Evolutionary conservation across 2,329 filamentous ascomycete genomes (phyloP), one percentile per base, ranked within the genome.

Genomic region (Rutstroemia sp.): DNA sequence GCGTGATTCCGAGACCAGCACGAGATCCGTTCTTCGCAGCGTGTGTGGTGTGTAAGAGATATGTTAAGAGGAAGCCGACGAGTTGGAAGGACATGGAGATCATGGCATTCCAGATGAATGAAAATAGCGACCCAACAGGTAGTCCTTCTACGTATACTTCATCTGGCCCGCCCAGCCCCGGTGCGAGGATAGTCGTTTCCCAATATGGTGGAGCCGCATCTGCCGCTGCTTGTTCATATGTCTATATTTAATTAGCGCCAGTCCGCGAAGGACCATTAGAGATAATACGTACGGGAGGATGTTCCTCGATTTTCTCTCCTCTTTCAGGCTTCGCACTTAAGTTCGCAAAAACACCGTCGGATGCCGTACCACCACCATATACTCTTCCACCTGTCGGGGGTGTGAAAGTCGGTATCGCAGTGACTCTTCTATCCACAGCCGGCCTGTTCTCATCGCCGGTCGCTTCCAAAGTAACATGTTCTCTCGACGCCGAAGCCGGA

Each of bases 1-100:
- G 80, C 0, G 92, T 96, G 64, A 99, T 89, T 59, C 94, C 94
- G 51, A 99, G 85, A 54, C 94, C 94, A 51, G 92, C 92, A 67
- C 90, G 88, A 47, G 92, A 96, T 50, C 94, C 94, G 70, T 99
- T 96, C 76, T 99, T 99, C 66, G 94, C 94, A 4, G 94, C 94
- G 72, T 99, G 94, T 7, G 92, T 96, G 30, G 94, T 97, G 78
- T 99, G 94, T 3, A 99, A 81, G 57, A 99, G 88, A 71, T 99
- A 99, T 27, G 94, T 97, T 66, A 99, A 87, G 30, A 99, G 83
- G 79, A 99, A 99, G 54, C 94, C 94, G 73, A 96, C 89, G 61
- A 97, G 82, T 72, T 95, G 89, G 78, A 99, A 97, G 45, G 92
- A 95, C 80, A 95, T 92, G 62, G 90, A 95, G 63, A 99, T 97